These are phyloP conservation scores for Sugiyamaella chiloensis DNA, from an alignment of 805 yeast genomes.

Conservation along the genomic window DNA sequence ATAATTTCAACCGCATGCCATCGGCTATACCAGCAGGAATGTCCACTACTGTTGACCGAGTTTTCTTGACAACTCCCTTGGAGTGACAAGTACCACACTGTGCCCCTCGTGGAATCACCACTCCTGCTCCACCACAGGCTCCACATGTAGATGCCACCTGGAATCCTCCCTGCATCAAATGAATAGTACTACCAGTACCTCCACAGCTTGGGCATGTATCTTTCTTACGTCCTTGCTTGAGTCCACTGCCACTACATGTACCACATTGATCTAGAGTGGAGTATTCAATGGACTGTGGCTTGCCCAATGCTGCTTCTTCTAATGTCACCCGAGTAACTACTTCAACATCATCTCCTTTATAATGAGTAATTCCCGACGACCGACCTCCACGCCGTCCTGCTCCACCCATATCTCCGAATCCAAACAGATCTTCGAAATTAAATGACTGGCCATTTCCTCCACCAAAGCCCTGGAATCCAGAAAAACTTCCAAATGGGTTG, in stretches of 20 bases:
- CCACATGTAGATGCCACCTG: constrained; percentile 94
- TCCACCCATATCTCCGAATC: constrained; percentile 44
- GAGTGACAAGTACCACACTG: constrained; percentile 84
- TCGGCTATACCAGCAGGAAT: constrained; percentile 86
- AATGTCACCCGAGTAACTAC: constrained; percentile 69
- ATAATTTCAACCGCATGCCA: constrained; percentile 78
- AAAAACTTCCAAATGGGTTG: constrained; percentile 34
- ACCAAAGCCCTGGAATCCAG: constrained; percentile 37
- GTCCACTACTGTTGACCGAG: constrained; percentile 73
- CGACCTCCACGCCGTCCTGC: constrained; percentile 36
- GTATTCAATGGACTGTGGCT: constrained; percentile 61
- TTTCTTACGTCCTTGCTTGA: constrained; percentile 71
- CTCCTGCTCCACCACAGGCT: constrained; percentile 87
- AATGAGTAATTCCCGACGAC: constrained; percentile 62
- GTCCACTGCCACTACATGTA: constrained; percentile 81
- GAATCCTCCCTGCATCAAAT: constrained; percentile 85
- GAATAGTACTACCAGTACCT: constrained; percentile 90
- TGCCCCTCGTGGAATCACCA: constrained; percentile 60
- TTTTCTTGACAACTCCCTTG: constrained; percentile 70
- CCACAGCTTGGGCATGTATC: constrained; percentile 82
- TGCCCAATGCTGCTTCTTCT: constrained; percentile 80
- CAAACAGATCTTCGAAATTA: constrained; percentile 63
- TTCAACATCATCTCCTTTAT: constrained; percentile 85
- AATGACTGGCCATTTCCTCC: constrained; percentile 38
- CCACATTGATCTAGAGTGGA: constrained; percentile 72